These are phyloP conservation scores for Immersiporthe knoxdaviesiana DNA, from an alignment of 2,329 filamentous ascomycete species.

Conservation along the genomic window DNA sequence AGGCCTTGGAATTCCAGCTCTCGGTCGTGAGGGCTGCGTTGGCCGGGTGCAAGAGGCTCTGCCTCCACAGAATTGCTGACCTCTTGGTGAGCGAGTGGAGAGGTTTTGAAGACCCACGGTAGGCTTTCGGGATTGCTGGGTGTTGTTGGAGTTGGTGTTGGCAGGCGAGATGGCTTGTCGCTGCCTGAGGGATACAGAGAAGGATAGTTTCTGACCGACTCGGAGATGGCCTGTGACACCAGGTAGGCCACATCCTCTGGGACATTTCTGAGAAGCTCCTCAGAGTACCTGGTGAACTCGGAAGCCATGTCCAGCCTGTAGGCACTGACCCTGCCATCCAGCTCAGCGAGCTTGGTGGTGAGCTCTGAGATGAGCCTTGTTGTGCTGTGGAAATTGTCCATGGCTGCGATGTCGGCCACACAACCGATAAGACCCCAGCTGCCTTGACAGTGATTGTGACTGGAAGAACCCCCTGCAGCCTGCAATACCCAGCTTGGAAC, in stretches of 20 bases:
- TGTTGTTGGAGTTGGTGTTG: slow-evolving; percentile 26
- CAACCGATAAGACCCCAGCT: slow-evolving; percentile 18
- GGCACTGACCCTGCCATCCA: slow-evolving; percentile 59
- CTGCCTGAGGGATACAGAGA: slow-evolving; percentile 40
- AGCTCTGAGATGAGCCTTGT: slow-evolving; percentile 56
- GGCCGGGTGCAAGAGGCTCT: slow-evolving; percentile 34
- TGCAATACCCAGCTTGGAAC: not conserved
- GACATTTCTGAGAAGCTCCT: slow-evolving; percentile 52
- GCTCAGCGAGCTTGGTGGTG: slow-evolving; percentile 56
- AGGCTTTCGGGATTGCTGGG: slow-evolving; percentile 22
- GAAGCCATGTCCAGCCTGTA: slow-evolving; percentile 61
- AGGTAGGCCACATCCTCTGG: slow-evolving; percentile 50
- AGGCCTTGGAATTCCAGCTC: slow-evolving; percentile 64
- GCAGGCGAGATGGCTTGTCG: slow-evolving; percentile 10
- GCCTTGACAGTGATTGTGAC: slow-evolving; percentile 4
- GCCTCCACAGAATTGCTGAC: slow-evolving; percentile 42
- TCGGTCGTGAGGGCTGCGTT: slow-evolving; percentile 52
- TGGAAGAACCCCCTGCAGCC: not conserved
- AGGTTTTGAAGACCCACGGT: slow-evolving; percentile 35
- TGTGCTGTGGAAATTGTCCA: slow-evolving; percentile 47
- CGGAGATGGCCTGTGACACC: slow-evolving; percentile 51
- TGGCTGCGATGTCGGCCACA: slow-evolving; percentile 37
- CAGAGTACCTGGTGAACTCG: slow-evolving; percentile 60
- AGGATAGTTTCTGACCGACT: slow-evolving; percentile 49
- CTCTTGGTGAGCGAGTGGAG: slow-evolving; percentile 46